Percentiles rank a stretch among this genome's conserved stretches.
These are phyloP conservation scores for Moniliophthora roreri DNA, from an alignment of 1,284 basidiomycete genomes.

Conservation along the genomic window DNA sequence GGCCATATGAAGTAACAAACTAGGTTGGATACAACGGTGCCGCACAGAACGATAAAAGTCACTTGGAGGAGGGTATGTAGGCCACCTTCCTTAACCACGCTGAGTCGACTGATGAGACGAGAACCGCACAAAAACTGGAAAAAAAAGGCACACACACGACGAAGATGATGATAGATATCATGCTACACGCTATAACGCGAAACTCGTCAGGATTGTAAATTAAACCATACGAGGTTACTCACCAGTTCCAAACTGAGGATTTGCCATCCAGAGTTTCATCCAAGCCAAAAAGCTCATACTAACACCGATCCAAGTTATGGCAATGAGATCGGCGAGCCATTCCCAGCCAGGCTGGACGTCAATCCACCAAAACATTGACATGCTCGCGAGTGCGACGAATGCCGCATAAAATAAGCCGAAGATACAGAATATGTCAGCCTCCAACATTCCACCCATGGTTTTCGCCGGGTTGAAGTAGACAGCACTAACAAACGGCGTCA, in stretches of 20 bases:
- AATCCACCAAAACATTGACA: constrained; percentile 78
- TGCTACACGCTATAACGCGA: constrained; percentile 70
- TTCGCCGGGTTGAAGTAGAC: constrained; percentile 87
- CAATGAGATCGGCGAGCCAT: constrained; percentile 66
- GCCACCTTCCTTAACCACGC: constrained; percentile 90
- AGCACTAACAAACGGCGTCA: constrained; percentile 41
- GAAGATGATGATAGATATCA: constrained; percentile 87
- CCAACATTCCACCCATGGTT: constrained; percentile 88
- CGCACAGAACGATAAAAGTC: constrained; percentile 76
- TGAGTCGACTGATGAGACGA: constrained; percentile 24
- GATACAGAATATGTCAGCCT: constrained; percentile 80
- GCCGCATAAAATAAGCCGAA: constrained; percentile 73
- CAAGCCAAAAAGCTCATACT: constrained; percentile 84
- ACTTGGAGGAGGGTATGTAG: constrained; percentile 72
- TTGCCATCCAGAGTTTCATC: constrained; percentile 88
- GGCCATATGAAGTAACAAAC: constrained; percentile 86
- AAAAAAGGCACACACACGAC: constrained; percentile 62
- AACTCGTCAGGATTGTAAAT: constrained; percentile 6
- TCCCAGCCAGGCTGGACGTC: constrained; percentile 68
- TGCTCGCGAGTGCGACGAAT: constrained; percentile 74
- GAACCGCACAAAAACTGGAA: background rate
- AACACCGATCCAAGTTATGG: constrained; percentile 80
- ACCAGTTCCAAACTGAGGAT: constrained; percentile 92
- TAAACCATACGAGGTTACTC: constrained; percentile 20
- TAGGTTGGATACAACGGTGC: constrained; percentile 76